Base-by-base conservation (phyloP, 169 alveolate genomes). In the Eimeria falciformis region DNA sequence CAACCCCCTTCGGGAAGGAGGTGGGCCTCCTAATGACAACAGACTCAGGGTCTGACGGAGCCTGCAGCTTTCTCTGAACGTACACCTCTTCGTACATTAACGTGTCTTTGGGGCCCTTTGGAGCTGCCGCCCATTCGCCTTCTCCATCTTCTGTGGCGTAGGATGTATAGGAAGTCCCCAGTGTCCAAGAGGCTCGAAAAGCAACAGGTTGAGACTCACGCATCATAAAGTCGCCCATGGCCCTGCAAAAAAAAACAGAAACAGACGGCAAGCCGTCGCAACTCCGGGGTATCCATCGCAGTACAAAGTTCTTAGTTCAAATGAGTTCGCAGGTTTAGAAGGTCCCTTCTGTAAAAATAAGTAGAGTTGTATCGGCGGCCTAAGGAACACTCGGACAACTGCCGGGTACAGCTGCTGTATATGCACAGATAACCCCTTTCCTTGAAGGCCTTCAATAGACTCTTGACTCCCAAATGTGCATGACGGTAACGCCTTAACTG, bases 131-230 rank as follows among this genome's bases (percentile, higher is more conserved):
- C 86, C 86, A 77, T 21, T 17, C 68, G 14, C 47, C 86, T 5
- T 6, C 11, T 27, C 86, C 86, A 47, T 77, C 66, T n/a, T 77
- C 86, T 6, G 43, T 65, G 7, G 68, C 66, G 14, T 43, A 27
- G 6, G 86, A 77, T 21, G 23, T 21, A 65, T 77, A 77, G 43
- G 86, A 77, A 4, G 86, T 65, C 14, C 47, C 47, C 14, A 77
- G 86, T 5, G 86, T n/a, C 40, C 25, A 46, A 5, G 86, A 77
- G 43, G 23, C 68, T n/a, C 86, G 86, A 43, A 77, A 77, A 40
- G 86, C 86, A 23, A 77, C 66, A n/a, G 86, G 46, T 68, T 77
- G 86, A 18, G 86, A 77, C 66, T 46, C 86, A 45, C 86, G 86
- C 66, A 77, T 43, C 86, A 77, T n/a, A 65, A 77, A 77, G 66